Base-by-base conservation (phyloP, 345 rosid species). In the Eucalyptus paniculata region DNA sequence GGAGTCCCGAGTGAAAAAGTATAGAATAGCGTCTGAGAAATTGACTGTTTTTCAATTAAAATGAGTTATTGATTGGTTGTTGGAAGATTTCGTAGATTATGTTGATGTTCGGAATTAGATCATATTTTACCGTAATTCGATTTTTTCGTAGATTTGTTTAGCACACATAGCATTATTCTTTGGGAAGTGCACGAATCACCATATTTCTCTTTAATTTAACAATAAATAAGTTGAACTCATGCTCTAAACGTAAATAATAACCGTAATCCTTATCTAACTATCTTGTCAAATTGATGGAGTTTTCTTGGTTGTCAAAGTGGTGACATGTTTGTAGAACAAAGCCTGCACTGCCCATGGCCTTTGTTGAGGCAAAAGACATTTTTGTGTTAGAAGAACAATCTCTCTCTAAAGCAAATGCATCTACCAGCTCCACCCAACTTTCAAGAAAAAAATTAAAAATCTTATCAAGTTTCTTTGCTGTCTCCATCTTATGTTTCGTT, bases 401-500 rank as follows among this genome's bases (percentile, higher is more conserved):
- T 51, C 54, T 6, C 0, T 51, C 56, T 51, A 51, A 51, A 51
- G 9, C 56, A 51, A 51, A 51, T 18, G 9, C 56, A 51, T 51
- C 56, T 54, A 0, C 28, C 28, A 0, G 26, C 60, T 54, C 60
- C 60, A 54, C 60, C 60, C 1, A 54, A 0, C 60, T 54, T 54
- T 23, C 60, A 8, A 8, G 9, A 56, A 23, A 54, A 56, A 56
- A 54, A 5, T 50, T 1, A 3, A 7, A 51, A 51, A 56, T 56
- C 28, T 23, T 21, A 56, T 56, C 3, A 56, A 56, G 12, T 56
- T 54, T 54, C 1, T 9, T 54, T 9, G 60, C 3, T 2, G 60
- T 54, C 60, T 54, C 60, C 60, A 9, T 54, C 60, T 23, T 54
- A 54, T 54, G 28, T 23, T 54, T 9, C 1, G 26, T 9, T 9